Percentiles rank a stretch among this genome's conserved stretches.
Conservation (phyloP, 208 protist genomes). For the Crithidia mellificae region DNA sequence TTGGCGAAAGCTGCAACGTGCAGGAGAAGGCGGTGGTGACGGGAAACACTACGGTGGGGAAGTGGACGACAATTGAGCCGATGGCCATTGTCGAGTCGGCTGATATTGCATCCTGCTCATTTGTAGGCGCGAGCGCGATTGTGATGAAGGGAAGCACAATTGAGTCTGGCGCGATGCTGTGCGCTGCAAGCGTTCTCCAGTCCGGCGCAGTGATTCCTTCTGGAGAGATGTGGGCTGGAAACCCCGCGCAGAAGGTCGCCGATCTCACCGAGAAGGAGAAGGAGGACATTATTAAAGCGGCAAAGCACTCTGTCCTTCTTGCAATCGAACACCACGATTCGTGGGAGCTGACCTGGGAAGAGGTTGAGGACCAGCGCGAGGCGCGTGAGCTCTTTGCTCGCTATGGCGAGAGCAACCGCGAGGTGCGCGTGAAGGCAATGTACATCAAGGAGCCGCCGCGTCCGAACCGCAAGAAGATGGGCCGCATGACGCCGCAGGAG, state of each 20-base stretch:
- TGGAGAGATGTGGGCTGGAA: conserved; percentile 92
- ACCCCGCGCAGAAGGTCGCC: conserved; percentile 86
- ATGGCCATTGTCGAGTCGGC: conserved; percentile 89
- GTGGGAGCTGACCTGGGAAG: conserved; percentile 89
- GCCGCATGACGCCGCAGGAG: conserved; percentile 74
- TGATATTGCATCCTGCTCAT: conserved; percentile 87
- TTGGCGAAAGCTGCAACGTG: conserved; percentile 90
- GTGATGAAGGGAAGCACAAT: conserved; percentile 85
- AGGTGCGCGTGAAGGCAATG: conserved; percentile 80
- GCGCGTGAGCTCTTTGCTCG: conserved; percentile 76
- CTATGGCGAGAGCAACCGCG: conserved; percentile 66
- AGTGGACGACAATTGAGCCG: conserved; percentile 89
- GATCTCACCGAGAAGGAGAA: conserved; percentile 87
- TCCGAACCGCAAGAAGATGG: conserved; percentile 74
- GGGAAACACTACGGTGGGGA: conserved; percentile 84
- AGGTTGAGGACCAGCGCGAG: conserved; percentile 79
- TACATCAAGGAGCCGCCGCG: conserved; percentile 91
- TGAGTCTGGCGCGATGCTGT: conserved; percentile 87
- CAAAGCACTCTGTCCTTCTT: conserved; percentile 90
- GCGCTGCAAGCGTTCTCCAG: conserved; percentile 86
- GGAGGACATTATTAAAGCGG: conserved; percentile 87
- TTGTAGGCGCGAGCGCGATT: conserved; percentile 84
- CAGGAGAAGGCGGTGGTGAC: conserved; percentile 89
- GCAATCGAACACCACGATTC: conserved; percentile 89
- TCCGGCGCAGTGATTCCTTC: conserved; percentile 85